Base-by-base conservation (phyloP, 192 early-diverging fungal species). In the Umbelopsis ramanniana region DNA sequence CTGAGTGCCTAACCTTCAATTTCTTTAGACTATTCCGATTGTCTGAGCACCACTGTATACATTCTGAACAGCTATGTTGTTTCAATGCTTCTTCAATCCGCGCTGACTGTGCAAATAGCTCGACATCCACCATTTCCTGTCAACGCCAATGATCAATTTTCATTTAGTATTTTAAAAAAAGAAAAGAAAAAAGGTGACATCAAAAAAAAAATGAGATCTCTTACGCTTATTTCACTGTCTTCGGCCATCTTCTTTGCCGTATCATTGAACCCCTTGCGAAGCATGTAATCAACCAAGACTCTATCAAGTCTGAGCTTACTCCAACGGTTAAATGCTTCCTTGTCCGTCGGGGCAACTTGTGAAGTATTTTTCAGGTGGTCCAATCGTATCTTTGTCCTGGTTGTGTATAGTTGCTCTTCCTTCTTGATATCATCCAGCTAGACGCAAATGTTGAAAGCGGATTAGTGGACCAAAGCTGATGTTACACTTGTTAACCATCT, bases 261-360 rank as follows among this genome's bases (percentile, higher is more conserved):
- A 2, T 90, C 80, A 26, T 85, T 86, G 55, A 89, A 93, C 8
- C 96, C 96, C 29, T 91, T 90, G 69, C 98, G 85, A 26, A 98
- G 84, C 91, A 99, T 89, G 78, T 97, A 99, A 78, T 99, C 98
- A 2, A 95, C 93, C 70, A 99, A 79, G 29, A 98, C 85, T 17
- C 96, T 87, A 79, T 97, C 90, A 24, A 99, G 79, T 11, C 96
- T 88, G 6, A 88, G 87, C 50, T 92, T 88, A 68, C 91, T 91
- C 98, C 98, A 99, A 57, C 87, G 82, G 29, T 84, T 83, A 77
- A 92, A 97, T 70, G 86, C 95, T 14, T 88, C 86, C 43, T 90
- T 84, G 24, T 93, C 85, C 0, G 89, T 70, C 0, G 85, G 85
- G 6, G 81, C 73, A 29, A 98, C 90, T 35, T 71, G 52, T 37